Evolutionary conservation across 2,329 filamentous ascomycete species (phyloP), one percentile per base, ranked within the genome.

Genomic region (Spiromastix sp.): DNA sequence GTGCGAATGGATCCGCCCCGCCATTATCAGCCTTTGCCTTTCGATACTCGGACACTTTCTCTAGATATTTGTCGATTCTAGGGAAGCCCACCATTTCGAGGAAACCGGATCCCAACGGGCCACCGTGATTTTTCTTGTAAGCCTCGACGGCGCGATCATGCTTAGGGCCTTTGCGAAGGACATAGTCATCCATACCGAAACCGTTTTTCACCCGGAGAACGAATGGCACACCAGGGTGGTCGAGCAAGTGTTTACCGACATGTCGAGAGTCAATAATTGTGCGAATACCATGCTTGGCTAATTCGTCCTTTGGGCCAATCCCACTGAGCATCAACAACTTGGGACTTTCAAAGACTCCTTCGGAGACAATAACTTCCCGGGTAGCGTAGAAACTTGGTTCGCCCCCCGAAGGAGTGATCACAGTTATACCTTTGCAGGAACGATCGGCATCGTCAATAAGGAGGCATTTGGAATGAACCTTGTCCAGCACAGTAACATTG

Each of bases 31-130:
- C 54, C 41, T 66, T 66, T 32, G 52, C 57, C 10, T 56, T 54
- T 6, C 53, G 51, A 43, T 77, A 79, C 28, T 64, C 59, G 1
- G 58, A 53, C 36, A 62, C 61, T 25, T 62, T 65, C 37, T 68
- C 60, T 0, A 78, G 56, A 21, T 64, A 46, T 11, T 66, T 49
- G 45, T 78, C 74, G 34, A 76, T 72, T n/a, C 67, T 66, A n/a
- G 68, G 74, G 35, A 79, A 68, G 1, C 68, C 74, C 5, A 72
- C 64, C 18, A 79, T 35, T 34, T 70, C 66, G 5, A 70, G 57
- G 10, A 69, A 51, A 6, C 57, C 61, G n/a, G 56, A 63, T 15
- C 57, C 47, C 3, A 60, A 37, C 2, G 63, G 61, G 41, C 46
- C 70, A 52, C 30, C 59, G 56, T 44, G 59, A 51, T 60, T 45